Conservation (phyloP, 2,329 filamentous ascomycete genomes). For the Monilinia vaccinii-corymbosi region DNA sequence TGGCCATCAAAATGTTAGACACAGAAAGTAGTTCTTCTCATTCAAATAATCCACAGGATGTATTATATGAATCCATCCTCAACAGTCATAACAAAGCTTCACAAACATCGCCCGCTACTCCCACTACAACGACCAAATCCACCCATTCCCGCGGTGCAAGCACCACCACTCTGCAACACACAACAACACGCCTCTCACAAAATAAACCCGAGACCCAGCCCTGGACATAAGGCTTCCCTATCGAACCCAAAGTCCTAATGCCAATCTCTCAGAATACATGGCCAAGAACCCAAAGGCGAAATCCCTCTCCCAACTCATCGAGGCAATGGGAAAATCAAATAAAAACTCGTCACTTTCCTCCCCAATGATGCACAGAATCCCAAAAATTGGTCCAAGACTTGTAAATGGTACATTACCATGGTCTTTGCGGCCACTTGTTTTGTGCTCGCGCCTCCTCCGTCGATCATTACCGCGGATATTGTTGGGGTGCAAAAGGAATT, state of each 20-base stretch:
- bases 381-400: constrained; percentile 73
- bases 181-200: constrained; percentile 15
- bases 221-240: constrained; percentile 52
- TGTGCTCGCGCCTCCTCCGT: constrained; percentile 53
- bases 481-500: constrained; percentile 55
- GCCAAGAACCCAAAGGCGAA: constrained; percentile 50
- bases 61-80: neutral
- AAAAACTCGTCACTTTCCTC: constrained; percentile 62
- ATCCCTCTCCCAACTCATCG: constrained; percentile 32
- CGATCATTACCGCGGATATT: constrained; percentile 71
- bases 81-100: neutral
- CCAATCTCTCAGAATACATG: constrained; percentile 59
- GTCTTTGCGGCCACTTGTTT: constrained; percentile 70
- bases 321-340: constrained; percentile 23
- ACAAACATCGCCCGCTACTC: neutral
- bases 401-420: constrained; percentile 82
- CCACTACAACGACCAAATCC: neutral
- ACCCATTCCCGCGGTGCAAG: constrained; percentile 8
- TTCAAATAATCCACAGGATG: neutral
- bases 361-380: constrained; percentile 64
- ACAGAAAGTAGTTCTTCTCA: neutral
- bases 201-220: constrained; percentile 23
- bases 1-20: neutral
- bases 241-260: constrained; percentile 49
- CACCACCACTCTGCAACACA: constrained; percentile 1